Conservation (phyloP, 371 early-diverging fungal genomes). For the Coemansia sp. region DNA sequence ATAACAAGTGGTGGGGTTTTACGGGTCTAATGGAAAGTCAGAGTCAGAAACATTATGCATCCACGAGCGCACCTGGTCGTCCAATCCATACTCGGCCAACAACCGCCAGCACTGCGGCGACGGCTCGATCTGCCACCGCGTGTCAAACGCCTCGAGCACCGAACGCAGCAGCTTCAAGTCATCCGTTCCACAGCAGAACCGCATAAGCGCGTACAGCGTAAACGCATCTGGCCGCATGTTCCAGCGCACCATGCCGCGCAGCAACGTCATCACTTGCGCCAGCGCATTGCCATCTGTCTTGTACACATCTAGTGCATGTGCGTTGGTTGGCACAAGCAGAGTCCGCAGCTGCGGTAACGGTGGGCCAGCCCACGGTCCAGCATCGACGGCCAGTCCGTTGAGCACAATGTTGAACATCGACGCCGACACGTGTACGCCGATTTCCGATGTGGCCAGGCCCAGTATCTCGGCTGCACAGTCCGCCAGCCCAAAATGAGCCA, state of each 20-base stretch:
- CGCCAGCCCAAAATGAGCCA: constrained; percentile 9
- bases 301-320: constrained; percentile 4
- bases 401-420: constrained; percentile 36
- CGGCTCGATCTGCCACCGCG: constrained; percentile 30
- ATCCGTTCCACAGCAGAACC: constrained; percentile 15
- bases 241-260: constrained; percentile 41
- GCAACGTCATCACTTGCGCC: constrained; percentile 7
- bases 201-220: constrained; percentile 30
- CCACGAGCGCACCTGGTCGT: constrained; percentile 6
- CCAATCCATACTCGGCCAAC: constrained; percentile 9
- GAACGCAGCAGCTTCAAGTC: constrained; percentile 9
- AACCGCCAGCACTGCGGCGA: constrained; percentile 20
- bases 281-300: not conserved
- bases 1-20: too few species aligned
- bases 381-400: constrained; percentile 11
- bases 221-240: constrained; percentile 17
- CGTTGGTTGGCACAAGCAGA: constrained; percentile 17
- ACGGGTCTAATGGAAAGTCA: too few species aligned
- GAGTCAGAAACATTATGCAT: not conserved
- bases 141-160: constrained; percentile 25
- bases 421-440: constrained; percentile 20
- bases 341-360: not conserved
- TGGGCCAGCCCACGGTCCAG: not conserved
- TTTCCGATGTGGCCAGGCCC: constrained; percentile 36
- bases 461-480: constrained; percentile 21